Evolutionary conservation across 2,329 filamentous ascomycete species (phyloP), one percentile per base, ranked within the genome.

Genomic region (Sclerotinia minor): DNA sequence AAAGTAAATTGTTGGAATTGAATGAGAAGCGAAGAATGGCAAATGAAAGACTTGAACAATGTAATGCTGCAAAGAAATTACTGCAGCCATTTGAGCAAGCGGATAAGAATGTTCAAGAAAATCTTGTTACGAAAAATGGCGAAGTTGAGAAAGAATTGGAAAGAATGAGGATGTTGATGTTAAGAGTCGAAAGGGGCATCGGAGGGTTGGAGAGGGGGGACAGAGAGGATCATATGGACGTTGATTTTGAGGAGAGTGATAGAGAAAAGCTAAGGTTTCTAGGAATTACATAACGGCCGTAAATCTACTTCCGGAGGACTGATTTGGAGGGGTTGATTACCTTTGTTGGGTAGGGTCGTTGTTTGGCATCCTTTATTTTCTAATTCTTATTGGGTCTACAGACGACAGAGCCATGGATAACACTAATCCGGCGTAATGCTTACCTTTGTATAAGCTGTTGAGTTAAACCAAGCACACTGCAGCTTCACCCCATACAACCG

Each of bases 71-170:
- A 54, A 80, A 83, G 38, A 76, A 76, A 15, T 74, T 86, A 4
- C 76, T 91, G 2, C 79, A 80, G 45, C 85, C 85, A 0, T 83
- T 89, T 67, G 76, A 75, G n/a, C 73, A 77, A 1, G 78, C 79
- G 45, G 78, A 74, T 72, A 78, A 72, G 70, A 77, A 71, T 72
- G 79, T 89, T 8, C 90, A 92, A 76, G 83, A 86, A 68, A 92
- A 91, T 75, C 77, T 92, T 4, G 82, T 90, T 1, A 88, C 86
- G 63, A 84, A 85, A 44, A 85, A 89, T 74, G 87, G 88, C 1
- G 83, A 87, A 59, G 77, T 92, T 13, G 89, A 89, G 75, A 80
- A 80, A 65, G 89, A 92, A 78, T 79, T 92, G 66, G 85, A 88
- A 76, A 84, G 83, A 70, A 91, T 89, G 83, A 83, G 87, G 45